Base-by-base conservation (phyloP, 192 early-diverging fungal species). In the Podila minutissima region DNA sequence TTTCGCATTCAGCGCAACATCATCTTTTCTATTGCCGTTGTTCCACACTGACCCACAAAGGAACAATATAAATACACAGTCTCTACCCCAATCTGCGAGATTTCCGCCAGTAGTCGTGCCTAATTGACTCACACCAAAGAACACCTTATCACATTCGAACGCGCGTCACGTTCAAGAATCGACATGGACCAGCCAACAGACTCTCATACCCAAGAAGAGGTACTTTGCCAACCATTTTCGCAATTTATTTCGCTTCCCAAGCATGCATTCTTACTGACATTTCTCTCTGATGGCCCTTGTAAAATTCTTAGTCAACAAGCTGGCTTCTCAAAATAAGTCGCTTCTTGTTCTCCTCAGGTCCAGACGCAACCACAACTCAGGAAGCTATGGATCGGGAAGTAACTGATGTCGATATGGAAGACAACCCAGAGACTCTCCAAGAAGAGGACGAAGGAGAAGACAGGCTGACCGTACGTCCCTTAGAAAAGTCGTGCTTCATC, bases 131-230 rank as follows among this genome's bases (percentile, higher is more conserved):
- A 46, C 41, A 4, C 41, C 41, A 46, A 37, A 37, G 35, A 37
- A 15, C 53, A 55, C 53, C 53, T 26, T 55, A 17, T 3, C n/a
- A 53, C 20, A 55, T 9, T 19, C 20, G 24, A 55, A 55, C 53
- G 53, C 53, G 53, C 24, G 41, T 55, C 24, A 55, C 53, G 24
- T 55, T 55, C 53, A 55, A 55, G n/a, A n/a, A n/a, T 55, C 53
- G n/a, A 55, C 53, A 55, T 55, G 53, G 53, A 55, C 53, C 53
- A 55, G 53, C 53, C 53, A 22, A 55, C 53, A 55, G 53, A 55
- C 53, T 24, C 53, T 24, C 53, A 55, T 26, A n/a, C 12, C 20
- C 20, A 55, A 24, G 53, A 55, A 22, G 53, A 55, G 53, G 53
- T 55, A 55, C 53, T 12, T 55, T 55, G n/a, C 3, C 13, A 46